phyloP scores from a whole-genome alignment of 2,329 filamentous ascomycete genomes.

The Aureobasidium mangrovei region DNA sequence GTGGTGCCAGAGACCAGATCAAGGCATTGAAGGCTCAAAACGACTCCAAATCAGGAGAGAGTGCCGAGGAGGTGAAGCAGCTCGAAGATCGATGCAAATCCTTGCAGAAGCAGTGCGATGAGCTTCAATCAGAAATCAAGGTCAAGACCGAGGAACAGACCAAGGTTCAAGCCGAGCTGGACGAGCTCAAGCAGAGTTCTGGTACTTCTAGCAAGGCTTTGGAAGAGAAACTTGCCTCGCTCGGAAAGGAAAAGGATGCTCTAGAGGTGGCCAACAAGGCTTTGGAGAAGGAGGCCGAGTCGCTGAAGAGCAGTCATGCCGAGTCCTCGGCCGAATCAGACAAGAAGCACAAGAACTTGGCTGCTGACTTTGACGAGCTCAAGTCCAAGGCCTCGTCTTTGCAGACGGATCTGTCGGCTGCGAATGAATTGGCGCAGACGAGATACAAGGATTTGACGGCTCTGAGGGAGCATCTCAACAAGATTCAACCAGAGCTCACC shows the following conservation, averaged over 20 bases:
- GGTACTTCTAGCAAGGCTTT: slow-evolving; percentile 50
- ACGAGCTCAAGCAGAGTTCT: slow-evolving; percentile 14
- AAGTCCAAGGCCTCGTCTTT: slow-evolving; percentile 60
- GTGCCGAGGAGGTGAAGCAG: slow-evolving; percentile 23
- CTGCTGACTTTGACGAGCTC: slow-evolving; percentile 60
- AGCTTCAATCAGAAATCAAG: slow-evolving; percentile 30
- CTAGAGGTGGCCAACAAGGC: slow-evolving; percentile 56
- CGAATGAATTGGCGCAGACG: slow-evolving; percentile 75
- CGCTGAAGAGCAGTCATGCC: slow-evolving; percentile 42
- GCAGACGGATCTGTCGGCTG: slow-evolving; percentile 75
- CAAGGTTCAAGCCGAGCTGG: slow-evolving; percentile 15
- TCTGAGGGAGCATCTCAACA: slow-evolving; percentile 68
- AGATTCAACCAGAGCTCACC: slow-evolving; percentile 78
- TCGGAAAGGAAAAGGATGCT: slow-evolving; percentile 52
- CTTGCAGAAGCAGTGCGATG: slow-evolving; percentile 58
- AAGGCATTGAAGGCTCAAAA: slow-evolving; percentile 62
- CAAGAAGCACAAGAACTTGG: slow-evolving; percentile 48
- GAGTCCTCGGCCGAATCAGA: slow-evolving; percentile 40
- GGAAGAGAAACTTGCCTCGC: slow-evolving; percentile 30
- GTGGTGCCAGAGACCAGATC: slow-evolving; percentile 68
- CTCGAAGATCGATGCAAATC: slow-evolving; percentile 19
- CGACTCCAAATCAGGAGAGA: slow-evolving; percentile 22
- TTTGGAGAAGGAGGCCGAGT: slow-evolving; percentile 61
- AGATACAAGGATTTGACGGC: slow-evolving; percentile 84
- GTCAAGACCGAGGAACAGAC: slow-evolving; percentile 14